Conservation (phyloP, 1,284 basidiomycete species). For the Marasmius fiardii region DNA sequence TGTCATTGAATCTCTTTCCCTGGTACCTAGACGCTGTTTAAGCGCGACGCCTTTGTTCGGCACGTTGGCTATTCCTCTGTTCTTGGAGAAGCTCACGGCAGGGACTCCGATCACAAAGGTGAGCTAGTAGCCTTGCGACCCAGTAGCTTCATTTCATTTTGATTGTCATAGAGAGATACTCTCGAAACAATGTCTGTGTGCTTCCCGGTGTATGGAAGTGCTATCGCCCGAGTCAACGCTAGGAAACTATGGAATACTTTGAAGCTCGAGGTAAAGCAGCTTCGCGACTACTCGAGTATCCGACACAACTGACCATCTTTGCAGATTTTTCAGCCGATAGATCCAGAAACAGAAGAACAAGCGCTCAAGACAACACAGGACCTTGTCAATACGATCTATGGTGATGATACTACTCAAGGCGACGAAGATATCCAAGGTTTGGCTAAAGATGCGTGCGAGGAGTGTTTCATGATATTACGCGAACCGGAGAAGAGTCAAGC, state of each 20-base stretch:
- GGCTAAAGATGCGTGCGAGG: constrained; percentile 71
- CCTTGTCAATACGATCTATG: constrained; percentile 73
- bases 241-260: constrained; percentile 83
- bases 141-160: neutral
- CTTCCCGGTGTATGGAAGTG: constrained; percentile 79
- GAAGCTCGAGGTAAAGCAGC: constrained; percentile 71
- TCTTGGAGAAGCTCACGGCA: constrained; percentile 90
- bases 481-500: constrained; percentile 93
- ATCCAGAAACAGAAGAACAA: constrained; percentile 66
- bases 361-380: constrained; percentile 70
- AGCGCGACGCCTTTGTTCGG: constrained; percentile 83
- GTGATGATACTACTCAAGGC: constrained; percentile 29
- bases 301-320: constrained; percentile 2
- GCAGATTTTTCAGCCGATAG: constrained; percentile 89
- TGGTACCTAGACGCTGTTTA: constrained; percentile 55
- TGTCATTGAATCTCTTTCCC: neutral
- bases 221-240: constrained; percentile 58
- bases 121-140: constrained; percentile 6
- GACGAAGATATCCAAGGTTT: constrained; percentile 52
- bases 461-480: constrained; percentile 75
- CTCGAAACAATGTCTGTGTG: constrained; percentile 73
- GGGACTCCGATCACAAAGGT: constrained; percentile 87
- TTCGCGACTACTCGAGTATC: neutral
- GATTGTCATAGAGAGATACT: constrained; percentile 65
- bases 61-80: constrained; percentile 80